Evolutionary conservation across 1,284 basidiomycete genomes (phyloP), one percentile per base, ranked within the genome.

Genomic region (Pyrrhoderma noxium): DNA sequence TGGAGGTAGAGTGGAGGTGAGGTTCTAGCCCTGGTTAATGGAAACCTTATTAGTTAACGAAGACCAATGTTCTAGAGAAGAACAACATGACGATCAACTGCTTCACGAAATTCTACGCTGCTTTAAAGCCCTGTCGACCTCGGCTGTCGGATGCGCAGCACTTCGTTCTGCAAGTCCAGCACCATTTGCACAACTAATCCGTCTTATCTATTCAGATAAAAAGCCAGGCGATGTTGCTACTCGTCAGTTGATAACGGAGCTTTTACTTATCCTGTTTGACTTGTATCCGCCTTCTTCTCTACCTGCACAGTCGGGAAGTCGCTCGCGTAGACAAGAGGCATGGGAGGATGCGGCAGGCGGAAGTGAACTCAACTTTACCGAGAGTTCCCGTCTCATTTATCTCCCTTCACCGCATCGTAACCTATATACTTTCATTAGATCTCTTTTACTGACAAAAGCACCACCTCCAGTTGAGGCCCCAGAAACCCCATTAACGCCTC

Each of bases 11-110:
- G 69, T 99, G 95, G 95, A 82, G 93, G 90, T 91, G 58, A 59
- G 78, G 66, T 4, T 37, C 38, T 41, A 35, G 0, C 39, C 45
- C 46, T 23, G n/a, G n/a, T 45, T 5, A 22, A 21, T 45, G 11
- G 23, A 16, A 16, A 14, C 35, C 21, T 47, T 55, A 49, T 49
- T 22, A 3, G 42, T 1, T 38, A 41, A n/a, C 19, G 13, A 53
- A 38, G 9, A 37, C 38, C n/a, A 13, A 18, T 18, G 49, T 45
- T 52, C 2, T 59, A 93, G 93, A 56, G 95, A 98, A 66, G 95
- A 99, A 65, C 94, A 97, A 64, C 94, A 96, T 60, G 95, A 97
- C 62, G 96, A 99, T 64, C 85, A 94, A 64, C 75, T 96, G 44
- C 74, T 99, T 7, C 86, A 95, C 60, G 95, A 98, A 65, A 71